Base-by-base conservation (phyloP, 2,329 filamentous ascomycete genomes). In the Talaromyces verruculosus region DNA sequence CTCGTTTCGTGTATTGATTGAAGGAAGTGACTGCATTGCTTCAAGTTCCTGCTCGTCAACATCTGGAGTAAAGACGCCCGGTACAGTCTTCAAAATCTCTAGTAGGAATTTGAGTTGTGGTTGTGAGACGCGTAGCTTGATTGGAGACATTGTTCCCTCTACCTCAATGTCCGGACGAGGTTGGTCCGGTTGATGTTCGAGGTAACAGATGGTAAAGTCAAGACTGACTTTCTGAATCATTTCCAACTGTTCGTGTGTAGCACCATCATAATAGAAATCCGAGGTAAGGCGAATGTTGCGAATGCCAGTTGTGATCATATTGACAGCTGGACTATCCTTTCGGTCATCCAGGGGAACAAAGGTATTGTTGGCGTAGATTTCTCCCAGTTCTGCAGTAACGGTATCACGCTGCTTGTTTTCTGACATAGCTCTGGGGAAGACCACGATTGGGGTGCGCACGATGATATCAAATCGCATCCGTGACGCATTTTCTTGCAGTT, bases 151-250 rank as follows among this genome's bases (percentile, higher is more conserved):
- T 58, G 87, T 89, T 3, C 94, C 93, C 75, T 95, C 89, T 22
- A 99, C 89, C 78, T 98, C 94, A 60, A 93, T 89, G 73, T 99
- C 94, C 0, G 95, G 95, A 45, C 94, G 87, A 73, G 95, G 89
- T 63, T 86, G 83, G 15, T 90, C 91, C 37, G 86, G 78, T 71
- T 87, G 88, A 75, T 99, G 95, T 74, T 98, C 94, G 0, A 93
- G 87, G 77, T 97, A 94, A 2, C 91, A 96, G 69, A 99, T 89
- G 67, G 91, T 91, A 80, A 99, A 97, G 58, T 91, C 91, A 28
- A 99, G 82, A 75, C 99, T 95, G 13, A 99, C 93, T 71, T 97
- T 93, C 73, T 99, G 93, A 71, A 99, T 97, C 82, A 99, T 90
- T 75, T 99, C 92, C 7, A 99, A 83, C 75, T 97, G 93, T 77